phyloP scores from a whole-genome alignment of 805 yeast species.

The Schwanniomyces occidentalis region DNA sequence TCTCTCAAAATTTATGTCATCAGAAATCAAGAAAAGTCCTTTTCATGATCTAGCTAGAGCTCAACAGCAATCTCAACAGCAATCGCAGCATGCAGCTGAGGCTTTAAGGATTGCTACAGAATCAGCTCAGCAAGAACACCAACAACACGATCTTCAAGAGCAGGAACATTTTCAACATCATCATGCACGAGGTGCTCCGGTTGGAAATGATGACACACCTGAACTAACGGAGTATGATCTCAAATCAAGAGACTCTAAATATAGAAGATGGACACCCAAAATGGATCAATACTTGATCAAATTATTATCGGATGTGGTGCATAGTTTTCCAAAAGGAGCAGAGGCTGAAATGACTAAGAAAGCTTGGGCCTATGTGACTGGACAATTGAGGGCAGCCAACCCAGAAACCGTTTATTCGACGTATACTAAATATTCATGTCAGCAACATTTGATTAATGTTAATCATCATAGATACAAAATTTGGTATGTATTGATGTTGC shows the following conservation, averaged over 20 bases:
- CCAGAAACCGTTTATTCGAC: slow-evolving; percentile 43
- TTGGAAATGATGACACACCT: slow-evolving; percentile 9
- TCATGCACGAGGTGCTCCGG: slow-evolving; percentile 2
- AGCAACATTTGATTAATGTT: slow-evolving; percentile 37
- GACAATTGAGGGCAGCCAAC: slow-evolving; percentile 35
- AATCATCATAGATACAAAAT: slow-evolving; percentile 36
- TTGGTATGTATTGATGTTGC: slow-evolving; percentile 35
- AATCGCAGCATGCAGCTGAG: slow-evolving; percentile 20
- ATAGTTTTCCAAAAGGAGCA: slow-evolving; percentile 30
- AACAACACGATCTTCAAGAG: slow-evolving; percentile 12
- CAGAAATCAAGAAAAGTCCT: slow-evolving; percentile 6
- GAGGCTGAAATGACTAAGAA: slow-evolving; percentile 35
- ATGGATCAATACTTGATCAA: slow-evolving; percentile 37
- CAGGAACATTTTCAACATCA: slow-evolving; percentile 11
- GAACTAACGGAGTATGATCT: slow-evolving; percentile 30
- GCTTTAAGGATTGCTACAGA: slow-evolving; percentile 21
- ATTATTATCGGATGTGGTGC: slow-evolving; percentile 36
- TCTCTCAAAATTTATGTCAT: slow-evolving; percentile 1
- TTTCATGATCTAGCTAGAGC: slow-evolving; percentile 5
- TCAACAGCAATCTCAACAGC: slow-evolving; percentile 6
- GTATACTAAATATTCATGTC: slow-evolving; percentile 40
- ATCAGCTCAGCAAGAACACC: slow-evolving; percentile 12
- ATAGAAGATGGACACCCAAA: slow-evolving; percentile 38
- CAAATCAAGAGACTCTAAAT: slow-evolving; percentile 36
- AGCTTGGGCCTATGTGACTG: slow-evolving; percentile 39